Conservation (phyloP, 176 grass and related monocot genomes). For the Pontederia crassipes region DNA sequence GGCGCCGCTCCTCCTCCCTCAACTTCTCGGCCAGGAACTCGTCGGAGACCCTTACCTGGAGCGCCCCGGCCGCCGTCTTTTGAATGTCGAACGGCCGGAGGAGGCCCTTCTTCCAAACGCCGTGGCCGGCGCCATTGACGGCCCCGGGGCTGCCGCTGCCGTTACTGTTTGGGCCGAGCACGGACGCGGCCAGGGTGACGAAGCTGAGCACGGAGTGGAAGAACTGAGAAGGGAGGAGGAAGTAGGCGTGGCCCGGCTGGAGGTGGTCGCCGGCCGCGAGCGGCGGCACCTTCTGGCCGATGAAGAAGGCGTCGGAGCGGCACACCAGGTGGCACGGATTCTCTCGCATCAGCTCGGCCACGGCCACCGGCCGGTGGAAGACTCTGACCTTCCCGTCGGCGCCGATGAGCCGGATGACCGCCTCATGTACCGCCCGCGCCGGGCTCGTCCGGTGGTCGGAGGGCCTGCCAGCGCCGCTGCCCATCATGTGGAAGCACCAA, state of each 20-base stretch:
- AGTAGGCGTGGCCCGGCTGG: constrained; percentile 63
- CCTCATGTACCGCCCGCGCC: neutral
- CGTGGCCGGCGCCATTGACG: neutral
- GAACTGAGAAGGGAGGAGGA: constrained; percentile 67
- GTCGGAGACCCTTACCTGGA: constrained; percentile 72
- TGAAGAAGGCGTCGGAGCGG: constrained; percentile 70
- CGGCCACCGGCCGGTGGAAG: constrained; percentile 50
- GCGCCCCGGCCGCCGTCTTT: constrained; percentile 42
- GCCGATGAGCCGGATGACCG: constrained; percentile 33
- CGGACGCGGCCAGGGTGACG: constrained; percentile 63
- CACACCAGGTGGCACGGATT: constrained; percentile 77
- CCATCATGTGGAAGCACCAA: constrained; percentile 44
- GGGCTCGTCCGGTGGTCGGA: constrained; percentile 18
- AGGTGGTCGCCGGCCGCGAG: constrained; percentile 31
- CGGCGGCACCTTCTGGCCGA: constrained; percentile 70
- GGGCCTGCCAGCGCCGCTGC: neutral
- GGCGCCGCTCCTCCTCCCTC: neutral
- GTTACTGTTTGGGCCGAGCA: constrained; percentile 22
- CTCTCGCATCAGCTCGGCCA: constrained; percentile 60
- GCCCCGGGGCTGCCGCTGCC: no score
- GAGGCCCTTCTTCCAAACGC: neutral
- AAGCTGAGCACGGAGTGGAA: constrained; percentile 87
- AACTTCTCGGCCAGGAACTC: constrained; percentile 27
- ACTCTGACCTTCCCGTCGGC: constrained; percentile 46
- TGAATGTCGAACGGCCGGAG: constrained; percentile 56